phyloP scores from a whole-genome alignment of 768 basidiomycete genomes.

The Leucocoprinus leucothites region DNA sequence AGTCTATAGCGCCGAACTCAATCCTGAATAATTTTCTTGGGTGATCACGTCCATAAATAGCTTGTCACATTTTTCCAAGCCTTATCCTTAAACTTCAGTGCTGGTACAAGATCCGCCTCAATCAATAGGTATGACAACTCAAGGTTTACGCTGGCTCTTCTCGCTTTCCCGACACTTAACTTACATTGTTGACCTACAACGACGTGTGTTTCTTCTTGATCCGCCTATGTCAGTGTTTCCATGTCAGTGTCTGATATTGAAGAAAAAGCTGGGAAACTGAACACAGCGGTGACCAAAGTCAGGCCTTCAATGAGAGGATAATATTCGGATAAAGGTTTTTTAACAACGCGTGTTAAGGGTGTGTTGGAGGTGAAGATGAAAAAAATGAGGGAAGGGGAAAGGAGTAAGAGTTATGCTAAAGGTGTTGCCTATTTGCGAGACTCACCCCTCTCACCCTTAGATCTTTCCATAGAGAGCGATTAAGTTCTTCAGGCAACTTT shows the following conservation, averaged over 20 bases:
- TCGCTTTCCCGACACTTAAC: constrained; percentile 39
- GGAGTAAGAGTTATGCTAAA: too few relatives aligned
- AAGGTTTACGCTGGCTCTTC: constrained; percentile 18
- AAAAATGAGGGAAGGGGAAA: constrained; percentile 7
- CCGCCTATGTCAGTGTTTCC: constrained; percentile 48
- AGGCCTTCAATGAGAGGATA: too few relatives aligned
- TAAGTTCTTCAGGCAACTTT: too few relatives aligned
- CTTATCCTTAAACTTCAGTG: constrained; percentile 39
- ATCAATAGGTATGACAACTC: constrained; percentile 29
- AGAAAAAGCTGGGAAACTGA: too few relatives aligned
- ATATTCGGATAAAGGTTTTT: constrained; percentile 26
- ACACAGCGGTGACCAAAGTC: too few relatives aligned
- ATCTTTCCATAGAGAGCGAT: too few relatives aligned
- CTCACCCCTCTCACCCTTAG: too few relatives aligned
- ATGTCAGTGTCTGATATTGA: too few relatives aligned
- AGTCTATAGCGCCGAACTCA: constrained; percentile 40
- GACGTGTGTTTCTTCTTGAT: constrained; percentile 54
- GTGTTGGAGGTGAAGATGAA: constrained; percentile 26
- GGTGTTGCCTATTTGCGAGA: too few relatives aligned
- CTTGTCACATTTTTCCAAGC: constrained; percentile 39
- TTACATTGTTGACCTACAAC: constrained; percentile 46
- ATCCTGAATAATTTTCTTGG: constrained; percentile 57
- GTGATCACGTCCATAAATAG: constrained; percentile 43
- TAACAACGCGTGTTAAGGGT: constrained; percentile 39
- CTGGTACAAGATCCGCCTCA: constrained; percentile 35